Base-by-base conservation (phyloP, 1,284 basidiomycete genomes). In the Peniophora sp. region DNA sequence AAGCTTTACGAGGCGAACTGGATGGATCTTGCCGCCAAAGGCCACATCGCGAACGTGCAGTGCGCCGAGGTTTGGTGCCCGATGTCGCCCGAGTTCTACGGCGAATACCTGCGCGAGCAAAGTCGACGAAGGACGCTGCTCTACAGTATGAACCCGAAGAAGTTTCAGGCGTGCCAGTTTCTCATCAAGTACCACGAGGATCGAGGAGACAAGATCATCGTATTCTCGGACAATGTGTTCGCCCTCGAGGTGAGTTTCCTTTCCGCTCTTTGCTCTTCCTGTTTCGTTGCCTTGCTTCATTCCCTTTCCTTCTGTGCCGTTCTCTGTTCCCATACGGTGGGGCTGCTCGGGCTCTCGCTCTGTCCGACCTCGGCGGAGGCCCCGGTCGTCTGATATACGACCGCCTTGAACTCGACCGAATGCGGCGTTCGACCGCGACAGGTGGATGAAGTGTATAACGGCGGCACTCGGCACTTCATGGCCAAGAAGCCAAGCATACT, bases 61-160 rank as follows among this genome's bases (percentile, higher is more conserved):
- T 98, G 95, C 66, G 97, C 97, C 14, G 97, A 99, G 70, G 97
- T 99, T 5, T 99, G 97, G 97, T 99, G 97, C 64, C 92, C 94
- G 9, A 99, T 99, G 97, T 97, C 97, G 27, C 96, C 97, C n/a
- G 95, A 99, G 65, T 99, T 99, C 66, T 99, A 99, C 68, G 86
- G 92, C 60, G 96, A 99, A 70, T 99, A 99, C 65, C 78, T 99
- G 55, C 81, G 92, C 55, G 92, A 95, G 66, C 87, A 90, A 66
- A 89, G 88, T 36, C 79, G 97, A 52, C 97, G 97, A 67, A 85
- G 92, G 58, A 97, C 97, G 82, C 76, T 99, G 27, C 76, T 99
- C 12, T 98, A 98, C 66, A 98, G 94, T 74, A 99, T 99, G 97
- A 99, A 99, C 64, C 97, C 97, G 20, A 92, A 91, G 66, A 99